Evolutionary conservation across 148 eudicot species (phyloP), one percentile per base, ranked within the genome.

Genomic region (Chenopodium quinoa): DNA sequence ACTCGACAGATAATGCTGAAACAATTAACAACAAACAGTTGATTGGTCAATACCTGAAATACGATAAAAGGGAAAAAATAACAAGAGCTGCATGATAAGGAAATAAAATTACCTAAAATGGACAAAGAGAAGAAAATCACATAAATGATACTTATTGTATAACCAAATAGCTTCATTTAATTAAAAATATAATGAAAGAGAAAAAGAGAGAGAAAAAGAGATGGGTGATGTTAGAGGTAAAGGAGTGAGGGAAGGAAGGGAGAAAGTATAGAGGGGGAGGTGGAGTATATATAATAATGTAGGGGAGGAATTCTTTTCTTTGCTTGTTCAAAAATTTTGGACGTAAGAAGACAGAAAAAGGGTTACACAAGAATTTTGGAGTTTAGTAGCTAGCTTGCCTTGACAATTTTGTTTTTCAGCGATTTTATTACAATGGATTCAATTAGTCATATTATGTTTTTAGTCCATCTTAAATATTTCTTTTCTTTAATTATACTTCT

Each of bases 231-330:
- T 31, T 69, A 2, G 46, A 7, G 73, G 73, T 69, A 48, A 48
- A 11, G 16, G 54, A 3, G 54, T 50, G 54, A 9, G 14, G 54
- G 54, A 50, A 20, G 23, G 50, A 40, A 71, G 69, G 65, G 22
- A 71, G 76, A 79, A 79, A 79, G 74, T 70, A 40, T 23, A 79
- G 73, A 50, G 32, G 60, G 69, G 75, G 40, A 66, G 66, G 79
- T 27, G 29, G 75, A 54, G 52, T 69, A 74, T 83, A 81, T 81
- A 80, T 66, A 52, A 75, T 37, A 29, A n/a, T 19, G 62, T 12
- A 37, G 48, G 11, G 2, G 27, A 7, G 31, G 64, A 78, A 78
- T 83, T 79, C 82, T 74, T 83, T 83, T 75, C 86, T 83, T 83
- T 83, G 9, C 86, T 83, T 83, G 82, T 79, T 79, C 76, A 79